Base-by-base conservation (phyloP, 2,329 filamentous ascomycete genomes). In the Zymoseptoria pseudotritici region DNA sequence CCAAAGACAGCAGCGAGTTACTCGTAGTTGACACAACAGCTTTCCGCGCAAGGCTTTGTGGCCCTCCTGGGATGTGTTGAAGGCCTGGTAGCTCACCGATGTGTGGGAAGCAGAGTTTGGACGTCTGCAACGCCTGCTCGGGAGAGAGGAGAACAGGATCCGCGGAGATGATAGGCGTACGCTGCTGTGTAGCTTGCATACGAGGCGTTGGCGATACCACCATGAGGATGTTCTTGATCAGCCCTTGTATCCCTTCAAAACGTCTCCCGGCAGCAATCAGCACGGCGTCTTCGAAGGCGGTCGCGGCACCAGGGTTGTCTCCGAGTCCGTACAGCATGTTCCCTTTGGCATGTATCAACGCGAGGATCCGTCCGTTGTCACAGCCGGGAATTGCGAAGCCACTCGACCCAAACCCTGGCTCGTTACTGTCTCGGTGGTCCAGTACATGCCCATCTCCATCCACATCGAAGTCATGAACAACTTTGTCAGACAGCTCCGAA, bases 271-370 rank as follows among this genome's bases (percentile, higher is more conserved):
- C 83, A 60, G 91, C 92, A 63, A 99, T 93, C 57, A 97, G 76
- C 3, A 99, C 91, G 0, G 92, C 93, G 73, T 97, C 91, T 73
- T 99, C 94, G 67, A 99, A 99, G 3, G 94, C 91, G 67, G 86
- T 84, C 0, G 93, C 91, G 50, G 94, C 94, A 50, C 82, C 84
- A 49, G 82, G 80, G 64, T 94, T 89, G 65, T 97, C 88, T 53
- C 93, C 93, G 29, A 95, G 78, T 24, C 90, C 86, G 75, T 99
- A 99, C 1, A 97, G 81, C 88, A 97, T 95, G 64, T 97, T 97
- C n/a, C 93, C 94, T 74, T 97, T 99, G 20, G 93, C 92, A 75
- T 99, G 94, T 50, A 97, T 86, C 17, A 99, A 81, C n/a, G 91
- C 89, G 52, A 99, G 82, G 69, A 99, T 91, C 61, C 94, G 85